phyloP scores from a whole-genome alignment of 2,329 filamentous ascomycete genomes.

The Aphanoascus verrucosus region DNA sequence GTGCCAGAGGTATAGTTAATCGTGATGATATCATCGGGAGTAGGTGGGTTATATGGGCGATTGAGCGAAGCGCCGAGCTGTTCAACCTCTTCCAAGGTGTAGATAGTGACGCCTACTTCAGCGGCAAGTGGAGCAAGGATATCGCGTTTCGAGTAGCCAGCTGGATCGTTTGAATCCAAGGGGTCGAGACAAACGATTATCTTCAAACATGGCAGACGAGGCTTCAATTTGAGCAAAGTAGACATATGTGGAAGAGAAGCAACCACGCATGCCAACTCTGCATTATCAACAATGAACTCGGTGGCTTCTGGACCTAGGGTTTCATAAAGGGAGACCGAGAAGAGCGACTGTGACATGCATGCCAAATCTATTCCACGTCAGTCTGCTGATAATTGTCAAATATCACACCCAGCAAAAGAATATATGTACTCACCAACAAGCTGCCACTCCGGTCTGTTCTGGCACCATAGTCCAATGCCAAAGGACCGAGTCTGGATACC shows the following conservation, averaged over 20 bases:
- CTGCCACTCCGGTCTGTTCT: constrained; percentile 84
- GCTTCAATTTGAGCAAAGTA: constrained; percentile 65
- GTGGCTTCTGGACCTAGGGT: constrained; percentile 83
- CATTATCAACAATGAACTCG: constrained; percentile 93
- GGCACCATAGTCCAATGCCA: constrained; percentile 73
- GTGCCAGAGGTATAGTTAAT: constrained; percentile 58
- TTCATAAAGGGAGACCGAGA: constrained; percentile 88
- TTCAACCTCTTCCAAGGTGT: constrained; percentile 72
- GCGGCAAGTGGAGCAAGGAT: constrained; percentile 65
- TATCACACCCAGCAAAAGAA: background rate
- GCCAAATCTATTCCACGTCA: constrained; percentile 55
- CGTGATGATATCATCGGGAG: constrained; percentile 66
- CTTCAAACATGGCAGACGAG: constrained; percentile 70
- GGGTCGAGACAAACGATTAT: constrained; percentile 79
- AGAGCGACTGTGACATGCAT: constrained; percentile 76
- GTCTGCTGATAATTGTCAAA: background rate
- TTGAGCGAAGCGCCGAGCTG: constrained; percentile 62
- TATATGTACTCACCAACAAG: constrained; percentile 51
- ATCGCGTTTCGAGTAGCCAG: constrained; percentile 66
- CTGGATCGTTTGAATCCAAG: constrained; percentile 65
- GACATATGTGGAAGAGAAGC: constrained; percentile 73
- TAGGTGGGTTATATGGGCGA: constrained; percentile 59
- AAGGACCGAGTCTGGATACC: constrained; percentile 58
- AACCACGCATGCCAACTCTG: constrained; percentile 62
- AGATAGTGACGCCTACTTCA: constrained; percentile 64